Percentiles rank a stretch among this genome's conserved stretches.
Evolutionary conservation across 176 grass and related monocot genomes (phyloP).

Genomic region (Cymbopogon citratus): DNA sequence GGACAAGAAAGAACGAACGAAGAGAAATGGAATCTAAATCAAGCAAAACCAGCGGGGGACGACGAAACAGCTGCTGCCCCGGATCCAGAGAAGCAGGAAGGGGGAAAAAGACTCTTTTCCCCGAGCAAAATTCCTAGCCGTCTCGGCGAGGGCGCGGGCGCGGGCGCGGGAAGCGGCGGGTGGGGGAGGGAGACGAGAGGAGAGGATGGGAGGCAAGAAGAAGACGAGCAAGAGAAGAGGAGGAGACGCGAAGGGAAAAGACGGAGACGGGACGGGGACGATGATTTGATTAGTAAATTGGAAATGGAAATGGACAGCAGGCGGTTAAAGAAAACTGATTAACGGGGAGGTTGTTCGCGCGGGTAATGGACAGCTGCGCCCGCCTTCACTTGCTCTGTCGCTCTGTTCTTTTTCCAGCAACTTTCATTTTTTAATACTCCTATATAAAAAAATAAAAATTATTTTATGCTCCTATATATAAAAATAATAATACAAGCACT

Average conservation of each 20-base stretch:
- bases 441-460: too few relatives aligned
- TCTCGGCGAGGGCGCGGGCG: not conserved
- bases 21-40: conserved; percentile 26
- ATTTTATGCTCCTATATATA: too few relatives aligned
- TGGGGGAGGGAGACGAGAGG: not conserved
- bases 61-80: not conserved
- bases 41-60: not conserved
- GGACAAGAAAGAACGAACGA: not conserved
- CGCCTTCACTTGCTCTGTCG: not conserved
- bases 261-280: not conserved
- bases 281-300: conserved; percentile 30
- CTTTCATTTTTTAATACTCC: conserved; percentile 4
- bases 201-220: not conserved
- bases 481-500: too few relatives aligned
- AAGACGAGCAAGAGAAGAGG: not conserved
- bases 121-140: not conserved
- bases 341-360: not conserved
- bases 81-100: conserved; percentile 23
- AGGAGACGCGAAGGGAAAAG: conserved; percentile 20
- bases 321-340: conserved; percentile 24
- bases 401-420: not conserved
- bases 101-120: not conserved
- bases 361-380: conserved; percentile 17
- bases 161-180: not conserved
- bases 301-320: not conserved